Evolutionary conservation across 352 stramenopile species (phyloP).

Genomic region (Thraustochytrium striatum): DNA sequence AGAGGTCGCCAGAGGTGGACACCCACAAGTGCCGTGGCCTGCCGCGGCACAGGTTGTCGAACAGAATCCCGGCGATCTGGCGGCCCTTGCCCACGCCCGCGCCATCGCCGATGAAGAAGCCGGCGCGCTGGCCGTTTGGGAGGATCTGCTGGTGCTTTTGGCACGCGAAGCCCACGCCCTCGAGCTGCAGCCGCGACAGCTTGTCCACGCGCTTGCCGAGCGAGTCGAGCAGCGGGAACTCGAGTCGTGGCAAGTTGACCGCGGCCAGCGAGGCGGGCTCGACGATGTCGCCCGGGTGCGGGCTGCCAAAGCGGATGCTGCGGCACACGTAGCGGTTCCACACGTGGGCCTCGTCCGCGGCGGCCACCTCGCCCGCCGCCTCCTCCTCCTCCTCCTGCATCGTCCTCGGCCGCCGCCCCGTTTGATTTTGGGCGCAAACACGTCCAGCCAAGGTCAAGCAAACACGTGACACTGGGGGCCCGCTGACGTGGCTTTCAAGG

Average conservation of each 20-base stretch:
- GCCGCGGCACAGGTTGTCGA: slow-evolving; percentile 62
- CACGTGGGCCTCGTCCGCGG: slow-evolving; percentile 35
- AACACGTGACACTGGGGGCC: too few species aligned
- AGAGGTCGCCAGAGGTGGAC: slow-evolving; percentile 65
- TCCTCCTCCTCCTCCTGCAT: too few species aligned
- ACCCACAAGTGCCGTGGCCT: slow-evolving; percentile 69
- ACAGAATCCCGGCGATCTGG: slow-evolving; percentile 65
- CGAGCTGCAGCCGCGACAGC: slow-evolving; percentile 63
- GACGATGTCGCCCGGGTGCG: slow-evolving; percentile 53
- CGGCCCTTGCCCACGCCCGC: slow-evolving; percentile 69
- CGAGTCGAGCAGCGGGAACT: slow-evolving; percentile 52
- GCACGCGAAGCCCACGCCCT: slow-evolving; percentile 65
- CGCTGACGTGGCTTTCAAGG: background rate
- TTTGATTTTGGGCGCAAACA: too few species aligned
- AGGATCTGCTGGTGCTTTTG: slow-evolving; percentile 59
- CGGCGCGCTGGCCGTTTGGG: slow-evolving; percentile 52
- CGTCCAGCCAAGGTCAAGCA: too few species aligned
- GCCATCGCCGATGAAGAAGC: slow-evolving; percentile 72
- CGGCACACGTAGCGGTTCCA: slow-evolving; percentile 51
- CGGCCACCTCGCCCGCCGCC: slow-evolving; percentile 9
- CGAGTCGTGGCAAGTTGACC: slow-evolving; percentile 19
- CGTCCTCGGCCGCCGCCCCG: too few species aligned
- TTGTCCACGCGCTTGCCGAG: slow-evolving; percentile 49
- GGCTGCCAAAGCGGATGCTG: slow-evolving; percentile 36
- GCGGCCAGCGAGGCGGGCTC: slow-evolving; percentile 49